Evolutionary conservation across 305 asterid species (phyloP).

Genomic region (Euphrasia arctica): DNA sequence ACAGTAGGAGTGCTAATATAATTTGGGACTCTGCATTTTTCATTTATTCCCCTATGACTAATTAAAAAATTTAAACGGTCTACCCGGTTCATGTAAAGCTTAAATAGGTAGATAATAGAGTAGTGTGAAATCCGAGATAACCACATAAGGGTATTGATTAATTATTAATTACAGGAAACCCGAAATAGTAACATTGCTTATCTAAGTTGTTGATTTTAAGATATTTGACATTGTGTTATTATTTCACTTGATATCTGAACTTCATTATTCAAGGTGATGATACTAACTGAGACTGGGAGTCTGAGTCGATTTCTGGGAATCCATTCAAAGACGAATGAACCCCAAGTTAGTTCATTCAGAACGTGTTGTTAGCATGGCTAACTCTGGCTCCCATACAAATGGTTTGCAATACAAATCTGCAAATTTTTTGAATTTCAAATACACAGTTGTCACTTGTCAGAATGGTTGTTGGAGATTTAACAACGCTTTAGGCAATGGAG

Average conservation of each 20-base stretch:
- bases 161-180: no score
- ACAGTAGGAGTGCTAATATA: no score
- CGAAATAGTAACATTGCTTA: neutral
- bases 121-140: no score
- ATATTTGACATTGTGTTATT: constrained; percentile 22
- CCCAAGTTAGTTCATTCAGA: constrained; percentile 94
- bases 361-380: constrained; percentile 98
- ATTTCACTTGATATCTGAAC: constrained; percentile 39
- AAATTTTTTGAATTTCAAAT: constrained; percentile 87
- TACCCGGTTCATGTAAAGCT: no score
- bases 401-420: constrained; percentile 69
- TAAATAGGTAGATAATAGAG: no score
- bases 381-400: constrained; percentile 74
- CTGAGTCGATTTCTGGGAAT: constrained; percentile 91
- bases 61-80: no score
- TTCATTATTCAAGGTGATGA: constrained; percentile 98
- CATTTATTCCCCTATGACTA: no score
- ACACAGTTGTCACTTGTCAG: constrained; percentile 68
- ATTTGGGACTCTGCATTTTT: no score
- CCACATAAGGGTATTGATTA: no score
- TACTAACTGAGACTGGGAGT: constrained; percentile 88
- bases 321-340: constrained; percentile 86
- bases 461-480: constrained; percentile 91
- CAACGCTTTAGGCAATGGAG: constrained; percentile 86
- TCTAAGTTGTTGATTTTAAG: constrained; percentile 4